Evolutionary conservation across 257 asterid genomes (phyloP), one percentile per base, ranked within the genome.

Genomic region (Eucommia ulmoides): DNA sequence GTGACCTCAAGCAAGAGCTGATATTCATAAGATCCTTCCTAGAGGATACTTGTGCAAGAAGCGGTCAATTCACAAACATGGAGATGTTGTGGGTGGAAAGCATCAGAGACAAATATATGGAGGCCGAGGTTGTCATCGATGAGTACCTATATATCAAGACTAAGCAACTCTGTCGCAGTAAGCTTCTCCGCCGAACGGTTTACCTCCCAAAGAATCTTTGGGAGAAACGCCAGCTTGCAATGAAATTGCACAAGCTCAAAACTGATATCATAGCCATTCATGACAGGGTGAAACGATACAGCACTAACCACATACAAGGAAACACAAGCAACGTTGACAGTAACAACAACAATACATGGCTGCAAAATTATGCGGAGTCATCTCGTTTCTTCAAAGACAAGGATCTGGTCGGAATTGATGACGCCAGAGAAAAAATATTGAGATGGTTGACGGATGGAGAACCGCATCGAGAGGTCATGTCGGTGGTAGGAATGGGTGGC

Each of bases 401-500:
- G 0, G 63, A 55, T 10, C 24, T 62, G 17, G 48, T 62, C 17
- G 63, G 68, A 23, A 21, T 49, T 2, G 58, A 55, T 17, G 18
- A 26, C 12, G 53, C 17, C 10, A 50, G 9, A 26, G n/a, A 41
- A 12, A 17, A 18, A 23, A 24, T 55, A 58, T 41, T 49, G n/a
- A 20, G 45, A 12, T 29, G 45, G 19, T 56, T 56, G 56, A 41
- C 33, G 24, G 58, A 33, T 45, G 24, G 55, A 23, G 60, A 62
- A 24, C 19, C 20, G 1, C 29, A 35, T 4, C 41, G 35, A 20
- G 20, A 29, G 12, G 49, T 50, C 16, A 25, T 56, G 44, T 45
- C 63, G 8, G 19, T 56, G 0, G 42, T n/a, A 4, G 68, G 62
- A 16, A 50, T 63, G 63, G 68, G 63, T 42, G 63, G 68, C 45